Conservation (phyloP, 1,139 yeast species). For the Magnusiomyces suaveolens region DNA sequence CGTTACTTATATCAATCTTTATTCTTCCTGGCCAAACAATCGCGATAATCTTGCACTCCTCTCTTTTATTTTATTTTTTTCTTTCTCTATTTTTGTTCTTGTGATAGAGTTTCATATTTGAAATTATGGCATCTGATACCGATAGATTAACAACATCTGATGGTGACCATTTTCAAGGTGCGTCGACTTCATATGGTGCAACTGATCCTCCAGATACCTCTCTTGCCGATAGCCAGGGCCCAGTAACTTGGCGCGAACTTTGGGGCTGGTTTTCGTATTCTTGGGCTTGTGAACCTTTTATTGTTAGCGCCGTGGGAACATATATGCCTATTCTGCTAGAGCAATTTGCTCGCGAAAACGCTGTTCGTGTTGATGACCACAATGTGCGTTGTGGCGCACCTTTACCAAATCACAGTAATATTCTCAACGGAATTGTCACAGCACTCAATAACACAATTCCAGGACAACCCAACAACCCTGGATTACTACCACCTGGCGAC, state of each 20-base stretch:
- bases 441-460: neutral
- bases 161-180: neutral
- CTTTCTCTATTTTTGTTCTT: no score
- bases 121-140: neutral
- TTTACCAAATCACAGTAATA: conserved; percentile 10
- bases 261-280: conserved; percentile 41
- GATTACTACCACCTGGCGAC: conserved; percentile 11
- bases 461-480: neutral
- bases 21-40: no score
- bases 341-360: conserved; percentile 47
- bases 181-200: neutral
- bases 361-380: conserved; percentile 7
- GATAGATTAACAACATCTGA: neutral
- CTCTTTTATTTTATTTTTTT: no score
- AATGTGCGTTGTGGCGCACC: conserved; percentile 12
- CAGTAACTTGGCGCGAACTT: conserved; percentile 19
- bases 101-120: no score
- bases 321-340: conserved; percentile 59
- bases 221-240: conserved; percentile 11
- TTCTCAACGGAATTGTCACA: neutral
- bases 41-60: no score
- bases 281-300: conserved; percentile 67
- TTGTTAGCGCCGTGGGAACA: conserved; percentile 63
- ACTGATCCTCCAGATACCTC: neutral
- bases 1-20: no score